phyloP scores from a whole-genome alignment of 345 rosid genomes.

The Salix koriyanagi region DNA sequence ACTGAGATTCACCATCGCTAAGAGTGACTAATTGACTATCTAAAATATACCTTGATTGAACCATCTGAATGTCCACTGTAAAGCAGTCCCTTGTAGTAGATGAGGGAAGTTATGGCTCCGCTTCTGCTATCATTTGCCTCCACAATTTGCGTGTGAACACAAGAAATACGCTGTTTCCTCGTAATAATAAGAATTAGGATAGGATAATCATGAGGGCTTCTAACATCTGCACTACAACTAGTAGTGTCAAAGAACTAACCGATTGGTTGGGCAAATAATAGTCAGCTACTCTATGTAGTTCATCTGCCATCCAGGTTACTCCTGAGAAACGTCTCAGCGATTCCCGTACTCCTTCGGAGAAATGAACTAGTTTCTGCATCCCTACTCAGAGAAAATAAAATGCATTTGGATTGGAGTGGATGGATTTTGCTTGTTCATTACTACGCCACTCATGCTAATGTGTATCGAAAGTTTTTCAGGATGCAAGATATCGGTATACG shows the following conservation, averaged over 20 bases:
- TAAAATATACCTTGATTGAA: slow-evolving; percentile 54
- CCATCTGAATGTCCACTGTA: slow-evolving; percentile 83
- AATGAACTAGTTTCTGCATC: slow-evolving; percentile 66
- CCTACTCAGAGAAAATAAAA: slow-evolving; percentile 36
- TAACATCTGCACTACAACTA: neutral
- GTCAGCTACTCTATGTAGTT: slow-evolving; percentile 76
- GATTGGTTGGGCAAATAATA: slow-evolving; percentile 66
- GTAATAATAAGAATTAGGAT: slow-evolving; percentile 1
- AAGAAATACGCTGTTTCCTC: slow-evolving; percentile 73
- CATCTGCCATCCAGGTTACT: slow-evolving; percentile 96
- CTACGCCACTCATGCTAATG: neutral
- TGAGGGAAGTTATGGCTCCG: slow-evolving; percentile 83
- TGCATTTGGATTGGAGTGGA: slow-evolving; percentile 13
- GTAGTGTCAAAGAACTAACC: slow-evolving; percentile 41
- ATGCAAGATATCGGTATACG: neutral
- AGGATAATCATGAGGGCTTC: neutral
- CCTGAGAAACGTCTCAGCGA: slow-evolving; percentile 78
- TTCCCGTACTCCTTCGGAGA: slow-evolving; percentile 84
- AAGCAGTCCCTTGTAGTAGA: slow-evolving; percentile 81
- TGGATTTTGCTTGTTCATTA: neutral
- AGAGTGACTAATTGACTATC: too few relatives aligned
- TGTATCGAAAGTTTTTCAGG: neutral
- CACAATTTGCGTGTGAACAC: slow-evolving; percentile 84
- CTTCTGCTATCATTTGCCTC: slow-evolving; percentile 54
- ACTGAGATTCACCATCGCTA: too few relatives aligned